These are phyloP conservation scores for Canariomyces notabilis DNA, from an alignment of 2,329 filamentous ascomycete species.

Conservation along the genomic window DNA sequence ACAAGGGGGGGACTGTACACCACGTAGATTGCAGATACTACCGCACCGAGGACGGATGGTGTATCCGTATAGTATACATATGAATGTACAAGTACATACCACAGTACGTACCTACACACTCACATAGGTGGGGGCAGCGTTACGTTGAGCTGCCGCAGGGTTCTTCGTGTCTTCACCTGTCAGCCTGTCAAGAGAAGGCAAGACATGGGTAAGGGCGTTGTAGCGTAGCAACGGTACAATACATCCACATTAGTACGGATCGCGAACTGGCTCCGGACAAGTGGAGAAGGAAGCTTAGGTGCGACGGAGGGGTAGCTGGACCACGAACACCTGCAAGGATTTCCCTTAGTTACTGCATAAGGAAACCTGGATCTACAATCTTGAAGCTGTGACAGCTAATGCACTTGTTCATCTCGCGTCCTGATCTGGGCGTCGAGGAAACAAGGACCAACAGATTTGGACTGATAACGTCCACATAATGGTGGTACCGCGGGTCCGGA, in stretches of 20 bases:
- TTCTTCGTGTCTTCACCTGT: background rate
- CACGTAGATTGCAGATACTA: no score
- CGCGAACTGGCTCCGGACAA: background rate
- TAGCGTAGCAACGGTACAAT: background rate
- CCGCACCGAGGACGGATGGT: no score
- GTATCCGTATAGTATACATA: no score
- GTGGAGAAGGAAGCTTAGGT: slow-evolving; percentile 7
- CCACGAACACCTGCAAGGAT: no score
- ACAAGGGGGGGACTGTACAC: no score
- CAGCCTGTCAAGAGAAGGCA: background rate
- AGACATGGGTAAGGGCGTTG: background rate
- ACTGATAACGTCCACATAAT: background rate
- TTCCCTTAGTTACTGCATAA: no score
- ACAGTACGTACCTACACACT: no score
- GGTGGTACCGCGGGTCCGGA: background rate
- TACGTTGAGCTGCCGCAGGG: no score
- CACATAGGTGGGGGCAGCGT: no score
- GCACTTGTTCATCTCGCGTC: slow-evolving; percentile 6
- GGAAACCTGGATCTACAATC: no score
- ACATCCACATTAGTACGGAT: background rate
- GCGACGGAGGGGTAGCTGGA: slow-evolving; percentile 9
- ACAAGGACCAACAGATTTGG: background rate
- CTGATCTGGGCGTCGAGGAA: background rate
- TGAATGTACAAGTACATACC: no score
- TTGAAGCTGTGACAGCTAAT: slow-evolving; percentile 12